phyloP scores from a whole-genome alignment of 202 grass and related monocot genomes.

The Hordeum pubiflorum region DNA sequence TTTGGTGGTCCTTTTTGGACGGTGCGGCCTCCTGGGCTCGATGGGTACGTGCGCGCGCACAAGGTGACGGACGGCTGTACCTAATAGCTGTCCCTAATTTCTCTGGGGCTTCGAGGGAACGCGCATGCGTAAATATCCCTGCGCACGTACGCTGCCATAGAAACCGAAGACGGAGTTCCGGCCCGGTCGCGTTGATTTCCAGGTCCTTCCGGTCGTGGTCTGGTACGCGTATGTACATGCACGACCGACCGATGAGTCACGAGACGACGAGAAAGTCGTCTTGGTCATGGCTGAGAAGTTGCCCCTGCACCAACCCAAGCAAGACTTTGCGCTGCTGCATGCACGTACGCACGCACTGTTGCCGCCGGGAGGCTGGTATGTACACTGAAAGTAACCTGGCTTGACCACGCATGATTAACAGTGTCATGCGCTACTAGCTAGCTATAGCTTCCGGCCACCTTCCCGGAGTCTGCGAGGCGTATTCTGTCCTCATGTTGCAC shows the following conservation, averaged over 20 bases:
- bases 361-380: not conserved
- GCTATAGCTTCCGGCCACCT: constrained; percentile 13
- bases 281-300: constrained; percentile 2
- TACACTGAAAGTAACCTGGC: too few species aligned
- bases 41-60: not conserved
- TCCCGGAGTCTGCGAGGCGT: constrained; percentile 28
- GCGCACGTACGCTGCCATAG: not conserved
- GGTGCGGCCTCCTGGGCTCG: not conserved
- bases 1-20: not conserved
- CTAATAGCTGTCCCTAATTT: not conserved
- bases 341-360: too few species aligned
- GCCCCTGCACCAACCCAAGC: not conserved
- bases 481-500: not conserved
- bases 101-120: not conserved
- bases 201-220: not conserved
- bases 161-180: not conserved
- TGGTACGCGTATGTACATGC: not conserved
- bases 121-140: not conserved
- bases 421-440: not conserved
- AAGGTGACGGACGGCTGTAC: not conserved
- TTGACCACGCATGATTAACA: too few species aligned
- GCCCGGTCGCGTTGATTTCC: not conserved
- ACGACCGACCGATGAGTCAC: not conserved
- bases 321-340: not conserved
- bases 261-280: not conserved